Evolutionary conservation across 257 asterid species (phyloP).

Genomic region (Solanum infundibuliforme): DNA sequence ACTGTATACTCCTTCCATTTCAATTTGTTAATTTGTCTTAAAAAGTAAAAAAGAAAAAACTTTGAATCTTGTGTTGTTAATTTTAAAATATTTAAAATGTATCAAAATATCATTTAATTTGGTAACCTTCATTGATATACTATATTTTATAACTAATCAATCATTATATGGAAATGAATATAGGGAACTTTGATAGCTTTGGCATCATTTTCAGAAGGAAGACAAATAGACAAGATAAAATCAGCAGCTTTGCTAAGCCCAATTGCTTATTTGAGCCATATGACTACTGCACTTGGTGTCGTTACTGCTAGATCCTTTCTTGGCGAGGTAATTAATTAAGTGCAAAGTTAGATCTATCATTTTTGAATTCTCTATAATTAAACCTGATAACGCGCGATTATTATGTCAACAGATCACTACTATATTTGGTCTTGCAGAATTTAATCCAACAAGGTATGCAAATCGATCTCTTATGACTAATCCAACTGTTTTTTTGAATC

Average conservation of each 20-base stretch:
- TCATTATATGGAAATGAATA: neutral
- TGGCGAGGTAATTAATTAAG: slow-evolving; percentile 42
- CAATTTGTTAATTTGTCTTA: no score
- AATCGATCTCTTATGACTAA: neutral
- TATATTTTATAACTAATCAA: neutral
- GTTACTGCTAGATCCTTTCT: slow-evolving; percentile 50
- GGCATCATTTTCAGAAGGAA: slow-evolving; percentile 71
- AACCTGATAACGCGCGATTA: neutral
- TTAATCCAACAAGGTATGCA: slow-evolving; percentile 55
- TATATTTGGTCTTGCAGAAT: slow-evolving; percentile 64
- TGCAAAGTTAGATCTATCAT: neutral
- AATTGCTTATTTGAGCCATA: slow-evolving; percentile 71
- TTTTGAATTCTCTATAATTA: neutral
- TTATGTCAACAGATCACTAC: slow-evolving; percentile 40
- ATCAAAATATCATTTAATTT: neutral
- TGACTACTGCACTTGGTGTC: slow-evolving; percentile 57
- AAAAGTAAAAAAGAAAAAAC: no score
- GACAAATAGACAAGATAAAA: slow-evolving; percentile 48
- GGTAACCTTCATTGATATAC: neutral
- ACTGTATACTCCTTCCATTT: no score
- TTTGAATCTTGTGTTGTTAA: no score
- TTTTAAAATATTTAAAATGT: no score
- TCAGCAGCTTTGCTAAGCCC: slow-evolving; percentile 81
- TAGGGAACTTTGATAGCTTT: slow-evolving; percentile 85
- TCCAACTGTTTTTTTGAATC: no score